Percentiles rank a stretch among this genome's conserved stretches.
These are phyloP conservation scores for Boletus edulis DNA, from an alignment of 768 basidiomycete genomes.

Conservation along the genomic window DNA sequence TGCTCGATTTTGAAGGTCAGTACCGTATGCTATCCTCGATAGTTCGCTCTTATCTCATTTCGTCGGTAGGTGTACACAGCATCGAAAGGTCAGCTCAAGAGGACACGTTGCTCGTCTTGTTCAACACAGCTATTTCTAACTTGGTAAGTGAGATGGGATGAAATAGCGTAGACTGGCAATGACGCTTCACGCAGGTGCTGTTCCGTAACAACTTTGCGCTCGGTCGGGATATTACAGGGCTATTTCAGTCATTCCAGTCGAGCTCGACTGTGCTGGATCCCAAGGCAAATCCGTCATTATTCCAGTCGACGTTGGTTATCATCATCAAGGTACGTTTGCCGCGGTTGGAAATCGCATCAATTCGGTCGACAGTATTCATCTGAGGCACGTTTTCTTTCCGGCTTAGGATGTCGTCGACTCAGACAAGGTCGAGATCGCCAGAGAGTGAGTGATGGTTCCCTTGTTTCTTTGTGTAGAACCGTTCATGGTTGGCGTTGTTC, in stretches of 20 bases:
- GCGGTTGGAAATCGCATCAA: neutral
- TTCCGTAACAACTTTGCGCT: conserved; percentile 68
- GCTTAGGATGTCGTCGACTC: conserved; percentile 62
- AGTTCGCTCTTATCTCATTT: neutral
- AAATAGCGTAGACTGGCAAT: too few species aligned
- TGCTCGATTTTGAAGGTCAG: conserved; percentile 63
- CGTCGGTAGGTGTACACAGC: conserved; percentile 49
- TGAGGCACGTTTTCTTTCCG: neutral
- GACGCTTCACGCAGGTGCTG: conserved; percentile 41
- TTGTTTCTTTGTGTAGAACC: neutral
- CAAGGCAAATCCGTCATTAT: conserved; percentile 53
- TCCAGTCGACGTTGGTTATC: conserved; percentile 57
- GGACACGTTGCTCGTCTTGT: conserved; percentile 59
- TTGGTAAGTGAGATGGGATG: conserved; percentile 35
- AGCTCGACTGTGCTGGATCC: conserved; percentile 60
- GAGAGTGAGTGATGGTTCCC: conserved; percentile 41
- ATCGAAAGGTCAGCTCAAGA: conserved; percentile 64
- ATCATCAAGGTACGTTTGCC: conserved; percentile 51
- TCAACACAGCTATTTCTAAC: conserved; percentile 66
- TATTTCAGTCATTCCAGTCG: conserved; percentile 62
- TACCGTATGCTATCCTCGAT: neutral
- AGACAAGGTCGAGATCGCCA: conserved; percentile 55
- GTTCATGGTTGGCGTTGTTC: neutral
- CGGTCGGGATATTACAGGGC: conserved; percentile 55
- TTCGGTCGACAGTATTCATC: neutral